These are phyloP conservation scores for Hagleromyces aurorensis DNA, from an alignment of 805 yeast genomes.

Conservation along the genomic window DNA sequence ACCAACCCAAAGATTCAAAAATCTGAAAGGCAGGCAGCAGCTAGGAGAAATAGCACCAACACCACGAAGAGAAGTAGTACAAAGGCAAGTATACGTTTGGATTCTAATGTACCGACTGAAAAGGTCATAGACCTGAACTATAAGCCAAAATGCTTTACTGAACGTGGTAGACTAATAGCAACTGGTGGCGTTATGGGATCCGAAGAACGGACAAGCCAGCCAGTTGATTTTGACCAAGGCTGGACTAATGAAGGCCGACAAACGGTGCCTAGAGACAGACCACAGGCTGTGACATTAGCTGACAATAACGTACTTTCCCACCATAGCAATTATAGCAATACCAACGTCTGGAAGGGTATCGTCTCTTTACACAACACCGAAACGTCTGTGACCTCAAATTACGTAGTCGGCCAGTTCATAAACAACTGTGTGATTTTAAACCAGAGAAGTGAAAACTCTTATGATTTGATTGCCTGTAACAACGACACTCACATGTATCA, in stretches of 20 bases:
- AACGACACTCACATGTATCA: slow-evolving; percentile 70
- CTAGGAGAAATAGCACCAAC: slow-evolving; percentile 8
- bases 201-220: slow-evolving; percentile 27
- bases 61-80: slow-evolving; percentile 3
- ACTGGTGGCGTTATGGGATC: slow-evolving; percentile 46
- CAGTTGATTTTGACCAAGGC: slow-evolving; percentile 26
- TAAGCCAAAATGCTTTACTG: slow-evolving; percentile 64
- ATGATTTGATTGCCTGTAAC: slow-evolving; percentile 65
- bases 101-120: slow-evolving; percentile 19
- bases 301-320: slow-evolving; percentile 23
- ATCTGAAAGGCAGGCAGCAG: slow-evolving; percentile 2
- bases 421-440: slow-evolving; percentile 67
- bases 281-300: slow-evolving; percentile 26
- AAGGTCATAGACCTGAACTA: slow-evolving; percentile 46
- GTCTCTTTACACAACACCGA: slow-evolving; percentile 38
- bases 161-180: slow-evolving; percentile 43
- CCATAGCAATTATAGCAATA: slow-evolving; percentile 26
- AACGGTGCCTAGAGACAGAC: slow-evolving; percentile 17
- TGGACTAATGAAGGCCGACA: slow-evolving; percentile 16
- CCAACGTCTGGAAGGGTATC: slow-evolving; percentile 45
- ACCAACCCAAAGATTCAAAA: slow-evolving; percentile 13
- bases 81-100: slow-evolving; percentile 3
- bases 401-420: slow-evolving; percentile 69
- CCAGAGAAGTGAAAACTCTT: slow-evolving; percentile 37
- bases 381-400: slow-evolving; percentile 40